A percentile compares a stretch with the other conserved stretches of the same genome.
These are phyloP conservation scores for Aristolochia contorta DNA, from an alignment of 164 flowering plant species.

Conservation along the genomic window DNA sequence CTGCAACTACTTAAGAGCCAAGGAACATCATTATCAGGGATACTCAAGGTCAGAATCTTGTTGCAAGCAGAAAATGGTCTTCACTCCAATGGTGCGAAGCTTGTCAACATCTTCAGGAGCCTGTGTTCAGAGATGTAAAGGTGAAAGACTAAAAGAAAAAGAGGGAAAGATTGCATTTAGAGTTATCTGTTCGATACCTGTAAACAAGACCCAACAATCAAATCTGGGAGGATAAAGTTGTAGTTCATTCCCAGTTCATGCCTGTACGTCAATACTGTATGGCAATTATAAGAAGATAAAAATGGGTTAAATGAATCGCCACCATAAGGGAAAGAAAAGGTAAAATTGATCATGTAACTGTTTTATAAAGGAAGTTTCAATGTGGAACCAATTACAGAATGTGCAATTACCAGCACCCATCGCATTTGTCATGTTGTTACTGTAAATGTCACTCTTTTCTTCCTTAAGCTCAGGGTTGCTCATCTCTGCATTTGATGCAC, in stretches of 20 bases:
- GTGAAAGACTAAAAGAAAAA: background rate
- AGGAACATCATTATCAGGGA: slow-evolving; percentile 23
- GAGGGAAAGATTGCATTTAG: background rate
- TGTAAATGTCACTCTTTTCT: slow-evolving; percentile 54
- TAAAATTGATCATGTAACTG: background rate
- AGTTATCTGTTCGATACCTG: slow-evolving; percentile 44
- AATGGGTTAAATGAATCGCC: background rate
- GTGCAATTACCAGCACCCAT: slow-evolving; percentile 84
- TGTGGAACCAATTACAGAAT: slow-evolving; percentile 2
- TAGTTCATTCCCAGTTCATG: slow-evolving; percentile 97
- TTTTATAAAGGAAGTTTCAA: background rate
- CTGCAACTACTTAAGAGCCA: background rate
- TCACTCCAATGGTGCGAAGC: slow-evolving; percentile 79
- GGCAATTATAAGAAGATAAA: slow-evolving; percentile 7
- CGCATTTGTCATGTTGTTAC: slow-evolving; percentile 82
- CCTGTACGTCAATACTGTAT: slow-evolving; percentile 80
- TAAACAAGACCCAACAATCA: slow-evolving; percentile 95
- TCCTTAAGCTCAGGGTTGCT: slow-evolving; percentile 40
- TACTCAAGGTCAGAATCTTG: slow-evolving; percentile 96
- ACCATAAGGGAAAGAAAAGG: too few relatives aligned
- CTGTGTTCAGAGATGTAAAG: slow-evolving; percentile 24
- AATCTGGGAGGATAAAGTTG: slow-evolving; percentile 79
- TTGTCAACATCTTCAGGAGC: slow-evolving; percentile 89
- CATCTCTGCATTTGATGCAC: slow-evolving; percentile 39
- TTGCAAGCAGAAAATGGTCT: slow-evolving; percentile 89